Conservation (phyloP, 192 early-diverging fungal species). For the Coemansia sp. region DNA sequence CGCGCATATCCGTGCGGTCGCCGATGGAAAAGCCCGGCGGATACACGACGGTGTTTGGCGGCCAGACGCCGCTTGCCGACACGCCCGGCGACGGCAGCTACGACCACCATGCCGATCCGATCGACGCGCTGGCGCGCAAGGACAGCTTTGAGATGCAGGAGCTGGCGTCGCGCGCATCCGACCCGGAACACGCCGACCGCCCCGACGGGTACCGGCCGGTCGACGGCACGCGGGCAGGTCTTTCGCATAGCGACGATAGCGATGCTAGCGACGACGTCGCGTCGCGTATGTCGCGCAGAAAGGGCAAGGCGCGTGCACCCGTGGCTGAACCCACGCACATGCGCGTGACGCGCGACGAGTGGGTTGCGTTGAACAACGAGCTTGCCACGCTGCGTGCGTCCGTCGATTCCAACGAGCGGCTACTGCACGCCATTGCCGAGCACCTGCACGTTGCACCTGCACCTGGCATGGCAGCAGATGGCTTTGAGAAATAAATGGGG, state of each 20-base stretch:
- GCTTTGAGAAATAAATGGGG: not conserved
- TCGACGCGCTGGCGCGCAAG: conserved; percentile 45
- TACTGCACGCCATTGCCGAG: conserved; percentile 36
- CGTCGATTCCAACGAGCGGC: conserved; percentile 17
- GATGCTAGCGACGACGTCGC: not conserved
- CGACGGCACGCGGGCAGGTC: not conserved
- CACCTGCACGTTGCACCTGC: conserved; percentile 15
- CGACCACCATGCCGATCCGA: conserved; percentile 14
- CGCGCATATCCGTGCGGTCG: conserved; percentile 9
- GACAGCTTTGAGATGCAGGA: conserved; percentile 53
- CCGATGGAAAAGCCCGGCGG: conserved; percentile 18
- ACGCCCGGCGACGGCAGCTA: conserved; percentile 1
- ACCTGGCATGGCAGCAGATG: not conserved
- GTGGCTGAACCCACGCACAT: not conserved
- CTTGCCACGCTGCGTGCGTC: conserved; percentile 24
- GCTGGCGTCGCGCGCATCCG: conserved; percentile 13
- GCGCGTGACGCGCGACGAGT: conserved; percentile 27
- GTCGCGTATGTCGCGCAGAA: not conserved
- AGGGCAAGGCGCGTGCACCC: conserved; percentile 1
- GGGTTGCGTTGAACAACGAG: conserved; percentile 40
- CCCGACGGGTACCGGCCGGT: conserved; percentile 20
- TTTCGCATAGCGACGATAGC: not conserved
- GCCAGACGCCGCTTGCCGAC: conserved; percentile 5
- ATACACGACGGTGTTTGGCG: conserved; percentile 30
- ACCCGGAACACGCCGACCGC: conserved; percentile 9